Base-by-base conservation (phyloP, 2,329 filamentous ascomycete species). In the Chaetomium strumarium region DNA sequence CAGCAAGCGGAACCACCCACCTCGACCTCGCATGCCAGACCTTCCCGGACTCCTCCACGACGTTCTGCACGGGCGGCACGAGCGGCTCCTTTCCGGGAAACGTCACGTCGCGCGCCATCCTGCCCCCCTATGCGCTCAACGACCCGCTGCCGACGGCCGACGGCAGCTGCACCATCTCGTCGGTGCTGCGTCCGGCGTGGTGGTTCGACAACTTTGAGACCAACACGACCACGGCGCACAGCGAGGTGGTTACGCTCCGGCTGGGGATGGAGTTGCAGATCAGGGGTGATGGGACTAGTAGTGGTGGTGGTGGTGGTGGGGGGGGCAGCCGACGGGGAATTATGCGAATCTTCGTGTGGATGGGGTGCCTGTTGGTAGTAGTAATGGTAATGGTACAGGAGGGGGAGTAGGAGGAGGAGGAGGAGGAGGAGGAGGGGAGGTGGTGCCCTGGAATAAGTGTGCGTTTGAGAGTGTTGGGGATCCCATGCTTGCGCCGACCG, bases 131-230 rank as follows among this genome's bases (percentile, higher is more conserved):
- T 53, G 55, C 59, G 3, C 56, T 64, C 37, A 43, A 51, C 34
- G 62, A 63, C 52, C 60, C 62, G 5, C 39, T 62, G 13, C 55
- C 56, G 0, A 52, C 53, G 0, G 40, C 47, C 19, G 53, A 59
- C 4, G 24, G 24, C 38, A 56, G 59, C 38, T 63, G 62, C 53
- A 64, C 61, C 20, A 47, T 60, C 34, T 55, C 61, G 3, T 63
- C 62, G 1, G 40, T 63, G 14, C 36, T 62, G 5, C 31, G 54
- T 3, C 62, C 62, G 1, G 49, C 58, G 2, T 62, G 60, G 60
- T 53, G 46, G 16, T 46, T 64, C 29, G 55, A 55, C 53, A 41
- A 53, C 33, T 59, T 62, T 42, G 54, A 58, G 51, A 51, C 52
- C 31, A 45, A 45, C 37, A 48, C 47, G 8, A 50, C 55, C 0